Base-by-base conservation (phyloP, 1,284 basidiomycete genomes). In the Pascua guehoae region DNA sequence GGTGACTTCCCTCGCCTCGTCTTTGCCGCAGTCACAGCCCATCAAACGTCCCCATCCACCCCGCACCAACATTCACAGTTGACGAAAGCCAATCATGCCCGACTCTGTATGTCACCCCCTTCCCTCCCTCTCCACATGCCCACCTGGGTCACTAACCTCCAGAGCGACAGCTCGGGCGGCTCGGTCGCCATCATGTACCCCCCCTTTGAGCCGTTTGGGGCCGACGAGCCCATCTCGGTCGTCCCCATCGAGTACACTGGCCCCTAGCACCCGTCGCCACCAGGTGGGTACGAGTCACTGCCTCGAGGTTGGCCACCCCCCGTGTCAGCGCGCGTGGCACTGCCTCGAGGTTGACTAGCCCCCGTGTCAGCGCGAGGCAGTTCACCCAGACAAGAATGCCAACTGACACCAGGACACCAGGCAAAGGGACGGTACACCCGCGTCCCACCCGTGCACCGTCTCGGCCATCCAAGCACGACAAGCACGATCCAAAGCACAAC, bases 201-300 rank as follows among this genome's bases (percentile, higher is more conserved):
- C 36, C 50, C 50, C 37, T 45, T 52, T 12, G 18, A 37, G 43
- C 50, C 50, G 8, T 39, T 52, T 37, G 11, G 17, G 36, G 24
- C 50, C 12, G 50, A 39, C 42, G 50, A 52, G 50, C 37, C 17
- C 16, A 15, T 52, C 17, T 17, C 24, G n/a, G 8, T 15, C 42
- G 16, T 52, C n/a, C 50, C 50, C 37, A 52, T 52, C n/a, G 49
- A 32, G 24, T 32, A 32, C 24, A 32, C 24, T 32, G 24, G 24
- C 4, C 24, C 24, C 24, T 32, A 32, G 24, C 24, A 32, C 24
- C 4, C 7, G 24, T 32, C 3, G 24, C 24, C 24, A 7, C 24
- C 24, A 7, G 24, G 24, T 32, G 24, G 7, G 24, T 32, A 32
- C 24, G 3, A 32, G 24, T n/a, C n/a, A n/a, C n/a, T n/a, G n/a